phyloP scores from a whole-genome alignment of 305 asterid species.

The Solanum hybrid region DNA sequence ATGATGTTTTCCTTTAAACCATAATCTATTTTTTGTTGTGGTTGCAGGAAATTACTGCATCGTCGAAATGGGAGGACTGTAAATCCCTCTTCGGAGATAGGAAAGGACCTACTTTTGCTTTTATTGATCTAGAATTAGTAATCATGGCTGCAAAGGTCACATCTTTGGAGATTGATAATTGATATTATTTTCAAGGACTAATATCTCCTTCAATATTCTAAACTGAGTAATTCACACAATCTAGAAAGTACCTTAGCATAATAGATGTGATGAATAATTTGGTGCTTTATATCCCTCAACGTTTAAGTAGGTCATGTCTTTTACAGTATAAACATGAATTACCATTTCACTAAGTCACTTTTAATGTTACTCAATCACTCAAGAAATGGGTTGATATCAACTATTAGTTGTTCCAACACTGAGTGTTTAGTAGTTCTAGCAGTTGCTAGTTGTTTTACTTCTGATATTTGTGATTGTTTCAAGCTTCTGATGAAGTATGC shows the following conservation, averaged over 20 bases:
- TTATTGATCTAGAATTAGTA: background rate
- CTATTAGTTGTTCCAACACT: background rate
- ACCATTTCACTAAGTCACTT: background rate
- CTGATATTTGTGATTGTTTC: background rate
- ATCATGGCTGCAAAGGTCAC: conserved; percentile 1
- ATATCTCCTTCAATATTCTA: background rate
- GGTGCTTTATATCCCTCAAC: background rate
- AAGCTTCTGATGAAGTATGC: background rate
- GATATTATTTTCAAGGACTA: background rate
- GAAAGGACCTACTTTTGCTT: conserved; percentile 27
- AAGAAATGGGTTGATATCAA: background rate
- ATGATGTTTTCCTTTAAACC: background rate
- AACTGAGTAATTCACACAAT: background rate
- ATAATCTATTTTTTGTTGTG: background rate
- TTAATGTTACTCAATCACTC: background rate
- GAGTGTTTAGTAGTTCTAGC: background rate
- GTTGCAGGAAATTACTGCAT: conserved; percentile 58
- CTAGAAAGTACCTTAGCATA: background rate
- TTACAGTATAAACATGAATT: background rate
- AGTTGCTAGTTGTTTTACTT: background rate
- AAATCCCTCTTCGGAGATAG: conserved; percentile 57
- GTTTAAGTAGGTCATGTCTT: background rate
- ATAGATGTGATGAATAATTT: background rate
- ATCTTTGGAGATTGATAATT: background rate
- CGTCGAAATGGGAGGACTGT: conserved; percentile 84